These are phyloP conservation scores for Teratosphaeria gauchensis DNA, from an alignment of 2,329 filamentous ascomycete genomes.

Conservation along the genomic window DNA sequence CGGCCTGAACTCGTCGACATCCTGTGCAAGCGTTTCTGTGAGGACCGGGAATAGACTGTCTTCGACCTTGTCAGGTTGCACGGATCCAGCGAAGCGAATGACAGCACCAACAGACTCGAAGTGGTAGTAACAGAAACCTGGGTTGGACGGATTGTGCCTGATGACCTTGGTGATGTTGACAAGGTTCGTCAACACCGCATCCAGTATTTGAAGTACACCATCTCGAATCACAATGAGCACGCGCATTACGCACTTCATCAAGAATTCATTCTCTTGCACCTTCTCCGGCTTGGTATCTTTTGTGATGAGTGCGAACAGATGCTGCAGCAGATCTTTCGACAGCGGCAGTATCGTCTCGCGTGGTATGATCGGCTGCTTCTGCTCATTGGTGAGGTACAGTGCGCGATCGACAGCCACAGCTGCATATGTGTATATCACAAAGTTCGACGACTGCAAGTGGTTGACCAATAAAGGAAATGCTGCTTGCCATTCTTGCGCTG, in stretches of 20 bases:
- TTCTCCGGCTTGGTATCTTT: slow-evolving; percentile 77
- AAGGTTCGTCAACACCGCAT: slow-evolving; percentile 72
- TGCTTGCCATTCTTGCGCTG: slow-evolving; percentile 81
- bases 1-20: slow-evolving; percentile 87
- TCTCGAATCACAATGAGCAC: slow-evolving; percentile 91
- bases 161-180: slow-evolving; percentile 87
- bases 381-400: slow-evolving; percentile 69
- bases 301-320: slow-evolving; percentile 85
- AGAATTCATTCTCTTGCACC: slow-evolving; percentile 95
- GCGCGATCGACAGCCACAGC: slow-evolving; percentile 94
- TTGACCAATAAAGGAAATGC: slow-evolving; percentile 85
- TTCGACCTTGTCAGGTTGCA: slow-evolving; percentile 65
- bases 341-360: slow-evolving; percentile 69
- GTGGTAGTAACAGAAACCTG: slow-evolving; percentile 95
- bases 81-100: slow-evolving; percentile 62
- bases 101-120: slow-evolving; percentile 91
- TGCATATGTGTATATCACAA: slow-evolving; percentile 95
- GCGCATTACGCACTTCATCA: slow-evolving; percentile 98
- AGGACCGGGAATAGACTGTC: slow-evolving; percentile 75
- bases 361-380: slow-evolving; percentile 68
- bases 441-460: slow-evolving; percentile 80
- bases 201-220: slow-evolving; percentile 61
- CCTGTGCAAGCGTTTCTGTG: slow-evolving; percentile 65
- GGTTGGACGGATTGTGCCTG: slow-evolving; percentile 90
- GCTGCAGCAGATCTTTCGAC: slow-evolving; percentile 75